Percentiles rank a stretch among this genome's conserved stretches.
Conservation (phyloP, 495 filamentous ascomycete genomes). For the Xylaria bambusicola region DNA sequence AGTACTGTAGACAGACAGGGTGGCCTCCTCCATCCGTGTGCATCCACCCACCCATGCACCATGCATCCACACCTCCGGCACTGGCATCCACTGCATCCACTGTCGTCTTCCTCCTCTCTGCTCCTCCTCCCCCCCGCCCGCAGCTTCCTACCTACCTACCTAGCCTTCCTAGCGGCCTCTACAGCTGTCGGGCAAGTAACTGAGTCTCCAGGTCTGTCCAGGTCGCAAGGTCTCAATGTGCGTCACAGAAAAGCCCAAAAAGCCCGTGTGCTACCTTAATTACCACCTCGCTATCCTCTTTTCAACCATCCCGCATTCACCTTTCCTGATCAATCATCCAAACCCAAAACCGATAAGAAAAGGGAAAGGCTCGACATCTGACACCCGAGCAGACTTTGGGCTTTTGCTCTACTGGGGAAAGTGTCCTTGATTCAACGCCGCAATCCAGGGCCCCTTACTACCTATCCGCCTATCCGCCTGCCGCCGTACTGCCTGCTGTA, state of each 20-base stretch:
- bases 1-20: too few species aligned
- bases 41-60: slow-evolving; percentile 16
- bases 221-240: too few species aligned
- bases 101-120: too few species aligned
- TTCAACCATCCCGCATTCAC: slow-evolving; percentile 61
- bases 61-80: slow-evolving; percentile 16
- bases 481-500: too few species aligned
- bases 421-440: slow-evolving; percentile 11
- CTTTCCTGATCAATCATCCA: slow-evolving; percentile 57
- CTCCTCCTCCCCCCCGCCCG: slow-evolving; percentile 54
- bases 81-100: slow-evolving; percentile 22
- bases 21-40: slow-evolving; percentile 11
- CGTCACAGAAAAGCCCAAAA: slow-evolving; percentile 24
- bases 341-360: slow-evolving; percentile 31
- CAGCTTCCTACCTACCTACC: too few species aligned
- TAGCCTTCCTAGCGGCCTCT: slow-evolving; percentile 37
- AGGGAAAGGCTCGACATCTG: slow-evolving; percentile 30
- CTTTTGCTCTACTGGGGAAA: slow-evolving; percentile 49
- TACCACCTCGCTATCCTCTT: slow-evolving; percentile 59
- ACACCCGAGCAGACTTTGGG: slow-evolving; percentile 28
- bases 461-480: too few species aligned
- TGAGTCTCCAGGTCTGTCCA: too few species aligned
- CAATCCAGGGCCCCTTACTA: not conserved
- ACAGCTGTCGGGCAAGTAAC: slow-evolving; percentile 45
- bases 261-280: slow-evolving; percentile 46